Conservation (phyloP, 805 yeast genomes). For the Starmerella davenportii region DNA sequence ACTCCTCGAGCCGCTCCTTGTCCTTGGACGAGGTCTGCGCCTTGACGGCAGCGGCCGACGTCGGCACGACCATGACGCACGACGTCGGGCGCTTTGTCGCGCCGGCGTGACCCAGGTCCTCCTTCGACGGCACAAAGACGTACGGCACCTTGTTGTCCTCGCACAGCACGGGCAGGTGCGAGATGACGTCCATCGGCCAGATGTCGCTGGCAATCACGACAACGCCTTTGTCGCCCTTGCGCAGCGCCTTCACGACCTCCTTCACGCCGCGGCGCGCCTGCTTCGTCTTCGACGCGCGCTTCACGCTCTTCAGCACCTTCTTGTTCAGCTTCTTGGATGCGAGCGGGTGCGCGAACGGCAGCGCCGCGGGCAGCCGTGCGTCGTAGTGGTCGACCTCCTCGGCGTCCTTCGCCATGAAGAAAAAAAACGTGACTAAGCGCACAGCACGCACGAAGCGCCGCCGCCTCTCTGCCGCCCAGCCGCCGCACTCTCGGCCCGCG, state of each 20-base stretch:
- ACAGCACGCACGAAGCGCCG: too few species aligned
- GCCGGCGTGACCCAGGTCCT: slow-evolving; percentile 96
- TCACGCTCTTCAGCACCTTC: slow-evolving; percentile 84
- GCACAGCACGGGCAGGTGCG: slow-evolving; percentile 93
- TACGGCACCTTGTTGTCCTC: slow-evolving; percentile 87
- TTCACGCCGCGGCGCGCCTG: slow-evolving; percentile 97
- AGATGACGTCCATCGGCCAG: slow-evolving; percentile 90
- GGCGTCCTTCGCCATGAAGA: slow-evolving; percentile 11
- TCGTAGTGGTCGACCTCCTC: slow-evolving; percentile 56
- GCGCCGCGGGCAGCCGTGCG: slow-evolving; percentile 68
- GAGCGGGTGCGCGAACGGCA: slow-evolving; percentile 85
- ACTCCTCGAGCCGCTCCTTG: slow-evolving; percentile 59
- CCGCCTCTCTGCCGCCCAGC: too few species aligned
- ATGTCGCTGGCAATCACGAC: slow-evolving; percentile 96
- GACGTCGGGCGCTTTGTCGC: slow-evolving; percentile 98
- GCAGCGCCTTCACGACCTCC: slow-evolving; percentile 92
- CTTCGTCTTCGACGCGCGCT: slow-evolving; percentile 95
- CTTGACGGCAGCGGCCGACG: slow-evolving; percentile 36
- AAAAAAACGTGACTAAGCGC: too few species aligned
- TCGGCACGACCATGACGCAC: slow-evolving; percentile 87
- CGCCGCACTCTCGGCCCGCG: too few species aligned
- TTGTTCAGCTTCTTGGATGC: slow-evolving; percentile 93
- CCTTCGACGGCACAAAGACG: slow-evolving; percentile 89
- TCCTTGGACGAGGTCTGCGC: slow-evolving; percentile 47
- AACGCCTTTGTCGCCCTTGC: slow-evolving; percentile 96